phyloP scores from a whole-genome alignment of 2,329 filamentous ascomycete species.

The Diplodia scrobiculata region DNA sequence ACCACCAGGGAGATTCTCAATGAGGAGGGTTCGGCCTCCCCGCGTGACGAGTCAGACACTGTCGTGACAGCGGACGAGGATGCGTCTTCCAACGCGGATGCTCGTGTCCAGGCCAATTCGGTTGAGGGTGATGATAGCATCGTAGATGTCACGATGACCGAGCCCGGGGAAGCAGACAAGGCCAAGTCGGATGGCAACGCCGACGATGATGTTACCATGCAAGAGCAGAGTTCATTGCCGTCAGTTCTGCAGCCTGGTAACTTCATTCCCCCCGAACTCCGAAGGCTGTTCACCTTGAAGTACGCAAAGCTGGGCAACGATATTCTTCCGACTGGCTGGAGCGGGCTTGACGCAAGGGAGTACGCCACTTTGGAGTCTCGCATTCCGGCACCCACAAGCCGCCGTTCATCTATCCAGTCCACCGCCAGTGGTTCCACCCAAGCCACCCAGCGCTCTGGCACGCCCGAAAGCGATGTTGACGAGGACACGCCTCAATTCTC shows the following conservation, averaged over 20 bases:
- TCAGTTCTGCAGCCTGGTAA: slow-evolving; percentile 56
- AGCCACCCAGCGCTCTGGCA: slow-evolving; percentile 11
- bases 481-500: slow-evolving; percentile 39
- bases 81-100: slow-evolving; percentile 67
- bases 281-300: slow-evolving; percentile 70
- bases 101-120: slow-evolving; percentile 73
- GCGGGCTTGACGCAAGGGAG: slow-evolving; percentile 59
- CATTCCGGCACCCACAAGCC: slow-evolving; percentile 40
- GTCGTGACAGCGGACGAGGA: slow-evolving; percentile 65
- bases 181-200: slow-evolving; percentile 36
- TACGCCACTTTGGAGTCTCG: slow-evolving; percentile 60
- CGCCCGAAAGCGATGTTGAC: slow-evolving; percentile 38
- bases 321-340: slow-evolving; percentile 70
- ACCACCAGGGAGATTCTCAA: slow-evolving; percentile 68
- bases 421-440: slow-evolving; percentile 31
- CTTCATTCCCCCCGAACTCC: slow-evolving; percentile 66
- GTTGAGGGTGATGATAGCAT: slow-evolving; percentile 87
- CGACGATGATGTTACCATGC: slow-evolving; percentile 36
- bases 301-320: slow-evolving; percentile 61
- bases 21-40: slow-evolving; percentile 54
- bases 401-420: slow-evolving; percentile 42
- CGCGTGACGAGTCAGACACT: slow-evolving; percentile 65
- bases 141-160: slow-evolving; percentile 85
- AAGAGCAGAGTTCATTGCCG: slow-evolving; percentile 46
- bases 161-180: slow-evolving; percentile 49